Evolutionary conservation across 2,329 filamentous ascomycete species (phyloP), one percentile per base, ranked within the genome.

Genomic region (Ceratocystis eucalypticola): DNA sequence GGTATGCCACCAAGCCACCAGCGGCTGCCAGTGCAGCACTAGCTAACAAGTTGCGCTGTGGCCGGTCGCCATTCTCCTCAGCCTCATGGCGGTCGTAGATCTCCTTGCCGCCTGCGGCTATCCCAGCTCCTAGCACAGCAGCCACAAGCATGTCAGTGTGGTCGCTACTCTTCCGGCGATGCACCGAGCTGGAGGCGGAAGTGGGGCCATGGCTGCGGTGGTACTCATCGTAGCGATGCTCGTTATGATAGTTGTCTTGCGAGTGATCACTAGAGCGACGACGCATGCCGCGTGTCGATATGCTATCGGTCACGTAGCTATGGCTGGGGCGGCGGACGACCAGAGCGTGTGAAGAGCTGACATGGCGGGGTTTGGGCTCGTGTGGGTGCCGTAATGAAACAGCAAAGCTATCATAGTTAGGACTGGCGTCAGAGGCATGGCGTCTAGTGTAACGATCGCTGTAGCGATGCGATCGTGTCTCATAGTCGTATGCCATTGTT

Each of bases 141-240:
- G 84, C 84, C 61, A 86, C 79, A 69, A 87, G 84, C 75, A 86
- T 86, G 70, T 87, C 81, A 71, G 87, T 82, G 75, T 85, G 83
- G 68, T 80, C 80, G 68, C 86, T 75, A 68, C 81, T 77, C 70
- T 82, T 78, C 70, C 81, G 68, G 33, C 67, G 68, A 10, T 78
- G 78, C 69, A 77, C 76, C 69, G 79, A 77, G 67, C 89, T 85
- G 69, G 86, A 84, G 68, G 89, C 82, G 10, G 12, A 25, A 10
- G 20, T 1, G 70, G 81, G 79, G 72, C 79, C 77, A 66, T 76
- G 71, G 70, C 76, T 78, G 44, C 80, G 80, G 65, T 75, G 77
- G 75, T 81, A 83, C 73, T 62, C 55, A 68, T 76, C 53, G 75
- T 78, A 80, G 65, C 79, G 76, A 69, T 79, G 77, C 61, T 78